phyloP scores from a whole-genome alignment of 208 protist species.

The Tetramitus jugosus region DNA sequence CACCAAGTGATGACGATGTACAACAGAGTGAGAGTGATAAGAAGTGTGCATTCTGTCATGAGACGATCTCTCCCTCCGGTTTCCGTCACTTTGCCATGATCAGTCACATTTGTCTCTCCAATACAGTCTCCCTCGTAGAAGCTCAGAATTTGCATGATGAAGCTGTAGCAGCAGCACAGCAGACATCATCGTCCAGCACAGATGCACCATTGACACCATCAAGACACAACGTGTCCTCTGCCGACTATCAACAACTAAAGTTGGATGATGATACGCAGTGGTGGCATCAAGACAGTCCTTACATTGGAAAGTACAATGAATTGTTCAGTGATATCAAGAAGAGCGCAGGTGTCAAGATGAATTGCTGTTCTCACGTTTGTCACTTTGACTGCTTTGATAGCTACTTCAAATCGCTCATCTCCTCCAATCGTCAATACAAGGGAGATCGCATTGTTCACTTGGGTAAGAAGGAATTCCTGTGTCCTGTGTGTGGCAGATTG shows the following conservation, averaged over 20 bases:
- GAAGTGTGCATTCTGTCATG: slow-evolving; percentile 11
- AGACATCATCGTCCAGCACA: not conserved
- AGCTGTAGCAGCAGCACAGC: not conserved
- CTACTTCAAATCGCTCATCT: not conserved
- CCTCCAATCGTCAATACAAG: not conserved
- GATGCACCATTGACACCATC: not conserved
- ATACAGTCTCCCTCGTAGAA: not conserved
- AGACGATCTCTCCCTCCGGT: not conserved
- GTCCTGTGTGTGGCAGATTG: slow-evolving; percentile 5
- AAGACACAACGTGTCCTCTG: not conserved
- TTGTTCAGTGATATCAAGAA: not conserved
- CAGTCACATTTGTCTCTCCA: not conserved
- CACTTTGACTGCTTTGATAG: slow-evolving; percentile 14
- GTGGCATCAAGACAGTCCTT: too few relatives aligned
- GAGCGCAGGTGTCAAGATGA: not conserved
- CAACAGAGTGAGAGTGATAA: not conserved
- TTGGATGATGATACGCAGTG: too few relatives aligned
- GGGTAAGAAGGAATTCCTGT: not conserved
- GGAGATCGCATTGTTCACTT: not conserved
- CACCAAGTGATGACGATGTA: not conserved
- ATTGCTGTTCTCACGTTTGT: slow-evolving; percentile 14
- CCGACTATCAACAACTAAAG: not conserved
- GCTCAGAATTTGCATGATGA: not conserved
- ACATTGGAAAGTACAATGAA: slow-evolving; percentile 4
- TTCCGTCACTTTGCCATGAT: not conserved